Percentiles rank a stretch among this genome's conserved stretches.
Evolutionary conservation across 768 basidiomycete species (phyloP).

Genomic region (Pleurotus giganteus): DNA sequence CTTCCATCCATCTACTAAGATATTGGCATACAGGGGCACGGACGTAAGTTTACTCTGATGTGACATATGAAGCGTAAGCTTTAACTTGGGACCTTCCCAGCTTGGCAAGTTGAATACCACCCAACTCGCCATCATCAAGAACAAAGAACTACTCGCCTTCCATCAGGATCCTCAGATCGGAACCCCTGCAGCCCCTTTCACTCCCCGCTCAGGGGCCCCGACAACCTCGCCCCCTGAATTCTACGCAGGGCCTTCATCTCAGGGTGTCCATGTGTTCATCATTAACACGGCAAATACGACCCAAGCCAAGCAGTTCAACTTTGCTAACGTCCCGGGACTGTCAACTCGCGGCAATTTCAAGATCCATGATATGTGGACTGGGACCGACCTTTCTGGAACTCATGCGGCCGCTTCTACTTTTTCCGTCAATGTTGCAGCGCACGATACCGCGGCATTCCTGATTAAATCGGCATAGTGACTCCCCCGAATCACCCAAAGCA

Average conservation of each 20-base stretch:
- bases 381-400: conserved; percentile 38
- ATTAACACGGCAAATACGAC: conserved; percentile 43
- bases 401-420: conserved; percentile 33
- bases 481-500: background rate
- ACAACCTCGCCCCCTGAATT: conserved; percentile 49
- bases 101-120: conserved; percentile 34
- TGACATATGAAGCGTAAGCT: background rate
- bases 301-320: conserved; percentile 42
- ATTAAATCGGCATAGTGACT: conserved; percentile 22
- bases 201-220: conserved; percentile 33
- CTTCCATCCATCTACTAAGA: background rate
- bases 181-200: conserved; percentile 47
- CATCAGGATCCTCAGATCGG: conserved; percentile 47
- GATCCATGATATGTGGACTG: conserved; percentile 57
- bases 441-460: conserved; percentile 53
- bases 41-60: conserved; percentile 25
- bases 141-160: conserved; percentile 52
- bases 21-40: conserved; percentile 35
- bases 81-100: conserved; percentile 24
- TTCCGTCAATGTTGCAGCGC: conserved; percentile 39
- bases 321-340: conserved; percentile 46
- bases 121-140: conserved; percentile 50
- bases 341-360: conserved; percentile 32
- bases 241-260: conserved; percentile 46
- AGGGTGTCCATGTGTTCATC: conserved; percentile 53